A percentile compares a stretch with the other conserved stretches of the same genome.
These are phyloP conservation scores for Leptomonas seymouri DNA, from an alignment of 208 protist genomes.

Conservation along the genomic window DNA sequence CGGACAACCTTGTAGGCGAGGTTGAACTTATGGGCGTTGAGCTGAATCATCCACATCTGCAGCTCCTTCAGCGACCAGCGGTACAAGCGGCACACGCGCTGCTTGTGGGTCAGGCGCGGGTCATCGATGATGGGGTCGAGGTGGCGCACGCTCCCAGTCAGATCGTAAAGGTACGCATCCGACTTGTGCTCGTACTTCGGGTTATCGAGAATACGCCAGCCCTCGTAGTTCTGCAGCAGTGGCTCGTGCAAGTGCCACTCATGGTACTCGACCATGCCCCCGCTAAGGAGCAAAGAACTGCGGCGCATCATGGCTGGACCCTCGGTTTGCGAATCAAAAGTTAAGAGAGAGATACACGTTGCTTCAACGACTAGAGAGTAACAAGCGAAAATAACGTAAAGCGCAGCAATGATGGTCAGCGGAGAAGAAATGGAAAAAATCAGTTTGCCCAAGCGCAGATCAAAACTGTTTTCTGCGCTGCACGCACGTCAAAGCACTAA, in stretches of 20 bases:
- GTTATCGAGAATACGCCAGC: constrained; percentile 93
- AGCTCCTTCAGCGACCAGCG: constrained; percentile 89
- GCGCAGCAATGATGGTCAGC: no score
- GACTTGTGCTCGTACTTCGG: constrained; percentile 81
- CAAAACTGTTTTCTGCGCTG: no score
- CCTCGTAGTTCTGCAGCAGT: constrained; percentile 91
- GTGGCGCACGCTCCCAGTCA: constrained; percentile 83
- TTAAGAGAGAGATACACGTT: background rate
- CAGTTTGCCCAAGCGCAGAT: no score
- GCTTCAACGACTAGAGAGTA: background rate
- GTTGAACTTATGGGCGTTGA: constrained; percentile 91
- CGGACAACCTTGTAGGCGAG: constrained; percentile 90
- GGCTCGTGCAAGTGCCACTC: constrained; percentile 92
- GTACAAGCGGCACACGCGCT: constrained; percentile 91
- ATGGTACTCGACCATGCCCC: constrained; percentile 91
- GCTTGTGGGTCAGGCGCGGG: constrained; percentile 92
- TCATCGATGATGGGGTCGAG: constrained; percentile 93
- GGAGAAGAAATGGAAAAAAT: no score
- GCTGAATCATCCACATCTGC: constrained; percentile 88
- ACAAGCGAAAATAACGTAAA: background rate
- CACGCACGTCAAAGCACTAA: no score
- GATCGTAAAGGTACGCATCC: constrained; percentile 84
- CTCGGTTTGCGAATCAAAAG: background rate
- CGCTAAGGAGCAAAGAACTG: constrained; percentile 64
- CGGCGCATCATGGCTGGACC: constrained; percentile 80